A percentile compares a stretch with the other conserved stretches of the same genome.
Evolutionary conservation across 805 yeast species (phyloP).

Genomic region (Pichia gijzeniarum): DNA sequence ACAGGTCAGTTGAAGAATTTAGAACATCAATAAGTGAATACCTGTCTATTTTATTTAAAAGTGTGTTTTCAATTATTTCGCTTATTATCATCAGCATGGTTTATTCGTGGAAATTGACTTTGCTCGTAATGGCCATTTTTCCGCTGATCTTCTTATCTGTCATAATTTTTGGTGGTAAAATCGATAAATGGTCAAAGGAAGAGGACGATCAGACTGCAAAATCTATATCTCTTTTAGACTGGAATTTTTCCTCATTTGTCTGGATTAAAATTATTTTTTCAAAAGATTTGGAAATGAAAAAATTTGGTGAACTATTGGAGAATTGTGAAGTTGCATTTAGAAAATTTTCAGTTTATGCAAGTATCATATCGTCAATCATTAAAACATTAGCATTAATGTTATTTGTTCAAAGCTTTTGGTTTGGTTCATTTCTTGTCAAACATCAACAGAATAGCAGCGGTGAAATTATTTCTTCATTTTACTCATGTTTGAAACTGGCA

Average conservation of each 20-base stretch:
- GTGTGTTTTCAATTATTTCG: constrained; percentile 46
- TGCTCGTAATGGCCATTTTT: constrained; percentile 65
- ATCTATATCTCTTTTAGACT: constrained; percentile 58
- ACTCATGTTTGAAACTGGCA: constrained; percentile 72
- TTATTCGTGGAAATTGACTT: constrained; percentile 80
- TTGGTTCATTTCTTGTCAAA: constrained; percentile 65
- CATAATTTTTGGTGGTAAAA: constrained; percentile 41
- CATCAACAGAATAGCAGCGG: constrained; percentile 47
- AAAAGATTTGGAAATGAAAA: constrained; percentile 42
- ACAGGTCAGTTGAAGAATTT: constrained; percentile 69
- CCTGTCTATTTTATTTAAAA: constrained; percentile 49
- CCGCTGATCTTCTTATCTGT: constrained; percentile 59
- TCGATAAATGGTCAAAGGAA: constrained; percentile 40
- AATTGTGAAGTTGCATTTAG: constrained; percentile 35
- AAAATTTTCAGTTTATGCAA: constrained; percentile 39
- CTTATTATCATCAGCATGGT: constrained; percentile 59
- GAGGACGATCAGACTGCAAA: constrained; percentile 54
- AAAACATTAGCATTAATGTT: constrained; percentile 56
- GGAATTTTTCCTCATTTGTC: constrained; percentile 57
- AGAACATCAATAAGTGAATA: constrained; percentile 65
- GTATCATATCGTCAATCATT: constrained; percentile 51
- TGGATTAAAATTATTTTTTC: constrained; percentile 60
- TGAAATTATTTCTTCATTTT: constrained; percentile 73
- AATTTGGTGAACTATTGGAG: constrained; percentile 32
- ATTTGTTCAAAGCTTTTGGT: constrained; percentile 92